A percentile compares a stretch with the other conserved stretches of the same genome.
Evolutionary conservation across 768 basidiomycete species (phyloP).

Genomic region (Dictyophora rubrovolvata): DNA sequence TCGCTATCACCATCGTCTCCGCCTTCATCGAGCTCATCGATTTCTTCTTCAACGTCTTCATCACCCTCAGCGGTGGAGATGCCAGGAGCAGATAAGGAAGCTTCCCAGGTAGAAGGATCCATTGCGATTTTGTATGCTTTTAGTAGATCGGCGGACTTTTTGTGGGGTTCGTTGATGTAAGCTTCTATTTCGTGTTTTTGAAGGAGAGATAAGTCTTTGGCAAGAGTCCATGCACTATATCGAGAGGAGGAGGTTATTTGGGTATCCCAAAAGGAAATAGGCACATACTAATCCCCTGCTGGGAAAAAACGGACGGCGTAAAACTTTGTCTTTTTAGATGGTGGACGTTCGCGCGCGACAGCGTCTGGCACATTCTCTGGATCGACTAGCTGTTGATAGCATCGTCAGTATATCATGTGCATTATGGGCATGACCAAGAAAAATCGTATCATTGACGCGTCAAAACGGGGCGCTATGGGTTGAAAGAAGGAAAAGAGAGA

Average conservation of each 20-base stretch:
- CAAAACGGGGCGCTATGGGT: not conserved
- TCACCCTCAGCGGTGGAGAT: constrained; percentile 21
- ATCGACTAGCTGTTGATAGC: constrained; percentile 58
- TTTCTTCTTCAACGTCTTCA: constrained; percentile 33
- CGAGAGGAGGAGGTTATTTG: constrained; percentile 6
- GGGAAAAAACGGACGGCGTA: constrained; percentile 88
- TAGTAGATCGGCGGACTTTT: constrained; percentile 67
- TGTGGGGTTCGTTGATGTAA: constrained; percentile 68
- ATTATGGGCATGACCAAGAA: not conserved
- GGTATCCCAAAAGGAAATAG: constrained; percentile 3
- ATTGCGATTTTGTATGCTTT: constrained; percentile 66
- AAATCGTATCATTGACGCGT: not conserved
- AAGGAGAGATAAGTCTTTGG: constrained; percentile 75
- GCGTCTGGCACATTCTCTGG: constrained; percentile 48
- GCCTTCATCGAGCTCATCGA: constrained; percentile 55
- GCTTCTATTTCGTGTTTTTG: constrained; percentile 72
- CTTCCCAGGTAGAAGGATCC: constrained; percentile 60
- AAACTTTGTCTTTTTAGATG: constrained; percentile 57
- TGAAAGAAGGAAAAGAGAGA: constrained; percentile 14
- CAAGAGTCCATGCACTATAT: constrained; percentile 70
- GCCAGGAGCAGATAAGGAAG: constrained; percentile 30
- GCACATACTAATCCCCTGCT: constrained; percentile 80
- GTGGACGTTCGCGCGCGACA: constrained; percentile 65
- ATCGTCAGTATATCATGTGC: no score
- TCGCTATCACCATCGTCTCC: constrained; percentile 45